Evolutionary conservation across 2,329 filamentous ascomycete genomes (phyloP).

Genomic region (Phialemonium atrogriseum): DNA sequence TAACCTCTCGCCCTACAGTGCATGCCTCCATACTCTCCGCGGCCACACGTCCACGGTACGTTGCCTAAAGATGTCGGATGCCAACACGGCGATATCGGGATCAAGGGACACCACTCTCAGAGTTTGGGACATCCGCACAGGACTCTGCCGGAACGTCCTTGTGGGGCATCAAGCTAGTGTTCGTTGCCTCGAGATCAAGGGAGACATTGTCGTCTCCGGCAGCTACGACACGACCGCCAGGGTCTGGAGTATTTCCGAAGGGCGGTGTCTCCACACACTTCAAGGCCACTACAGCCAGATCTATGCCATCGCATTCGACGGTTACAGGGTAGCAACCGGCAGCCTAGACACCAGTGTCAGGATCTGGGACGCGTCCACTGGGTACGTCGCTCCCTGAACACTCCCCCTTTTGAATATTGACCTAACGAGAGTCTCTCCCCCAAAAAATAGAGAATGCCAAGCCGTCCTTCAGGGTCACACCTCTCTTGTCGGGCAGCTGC

Average conservation of each 20-base stretch:
- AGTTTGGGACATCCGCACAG: constrained; percentile 88
- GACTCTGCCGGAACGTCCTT: constrained; percentile 82
- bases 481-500: constrained; percentile 89
- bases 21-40: constrained; percentile 72
- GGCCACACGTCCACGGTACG: constrained; percentile 95
- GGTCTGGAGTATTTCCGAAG: constrained; percentile 97
- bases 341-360: constrained; percentile 94
- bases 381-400: constrained; percentile 47
- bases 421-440: too few relatives aligned
- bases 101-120: constrained; percentile 90
- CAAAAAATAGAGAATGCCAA: constrained; percentile 57
- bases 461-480: constrained; percentile 95
- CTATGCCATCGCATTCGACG: constrained; percentile 96
- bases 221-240: constrained; percentile 96
- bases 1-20: constrained; percentile 35
- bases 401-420: constrained; percentile 2
- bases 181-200: constrained; percentile 89
- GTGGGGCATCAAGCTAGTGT: constrained; percentile 95
- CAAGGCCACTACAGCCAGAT: constrained; percentile 97
- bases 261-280: constrained; percentile 81
- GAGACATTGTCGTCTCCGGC: constrained; percentile 93
- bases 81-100: constrained; percentile 89
- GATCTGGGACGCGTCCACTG: constrained; percentile 89
- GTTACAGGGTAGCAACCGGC: constrained; percentile 84
- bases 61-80: constrained; percentile 95